A percentile compares a stretch with the other conserved stretches of the same genome.
phyloP scores from a whole-genome alignment of 306 rosid species.

The Corylus americana region DNA sequence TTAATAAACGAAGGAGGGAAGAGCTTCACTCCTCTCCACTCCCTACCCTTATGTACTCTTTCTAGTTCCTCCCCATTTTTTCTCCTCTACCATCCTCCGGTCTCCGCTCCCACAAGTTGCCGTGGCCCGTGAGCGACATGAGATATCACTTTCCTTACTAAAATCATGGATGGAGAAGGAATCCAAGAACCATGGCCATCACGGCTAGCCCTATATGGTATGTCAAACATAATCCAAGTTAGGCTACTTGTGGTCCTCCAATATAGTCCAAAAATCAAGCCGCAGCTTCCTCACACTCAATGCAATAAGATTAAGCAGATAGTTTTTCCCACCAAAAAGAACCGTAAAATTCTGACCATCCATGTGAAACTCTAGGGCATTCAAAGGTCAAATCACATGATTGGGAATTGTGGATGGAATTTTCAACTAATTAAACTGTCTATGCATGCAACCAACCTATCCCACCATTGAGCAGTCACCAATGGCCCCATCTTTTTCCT shows the following conservation, averaged over 20 bases:
- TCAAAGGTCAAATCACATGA: constrained; percentile 42
- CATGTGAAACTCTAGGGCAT: constrained; percentile 37
- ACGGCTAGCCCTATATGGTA: background rate
- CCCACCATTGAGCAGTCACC: background rate
- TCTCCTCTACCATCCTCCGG: too few relatives aligned
- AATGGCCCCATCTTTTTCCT: background rate
- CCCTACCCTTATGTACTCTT: too few relatives aligned
- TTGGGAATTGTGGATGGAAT: constrained; percentile 22
- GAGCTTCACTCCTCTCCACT: too few relatives aligned
- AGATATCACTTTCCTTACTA: background rate
- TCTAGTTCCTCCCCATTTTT: too few relatives aligned
- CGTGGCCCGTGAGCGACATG: background rate
- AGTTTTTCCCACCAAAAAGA: constrained; percentile 46
- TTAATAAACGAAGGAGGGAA: too few relatives aligned
- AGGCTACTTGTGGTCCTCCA: background rate
- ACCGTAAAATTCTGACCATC: constrained; percentile 27
- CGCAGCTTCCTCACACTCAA: constrained; percentile 7
- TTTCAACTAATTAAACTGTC: constrained; percentile 31
- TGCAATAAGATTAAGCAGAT: background rate
- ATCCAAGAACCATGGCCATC: background rate
- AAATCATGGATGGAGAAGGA: background rate
- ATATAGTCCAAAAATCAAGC: constrained; percentile 31
- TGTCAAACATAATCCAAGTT: background rate
- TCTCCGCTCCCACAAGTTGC: background rate
- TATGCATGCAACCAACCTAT: constrained; percentile 17